Conservation (phyloP, 2,329 filamentous ascomycete species). For the Blastomyces parvus region DNA sequence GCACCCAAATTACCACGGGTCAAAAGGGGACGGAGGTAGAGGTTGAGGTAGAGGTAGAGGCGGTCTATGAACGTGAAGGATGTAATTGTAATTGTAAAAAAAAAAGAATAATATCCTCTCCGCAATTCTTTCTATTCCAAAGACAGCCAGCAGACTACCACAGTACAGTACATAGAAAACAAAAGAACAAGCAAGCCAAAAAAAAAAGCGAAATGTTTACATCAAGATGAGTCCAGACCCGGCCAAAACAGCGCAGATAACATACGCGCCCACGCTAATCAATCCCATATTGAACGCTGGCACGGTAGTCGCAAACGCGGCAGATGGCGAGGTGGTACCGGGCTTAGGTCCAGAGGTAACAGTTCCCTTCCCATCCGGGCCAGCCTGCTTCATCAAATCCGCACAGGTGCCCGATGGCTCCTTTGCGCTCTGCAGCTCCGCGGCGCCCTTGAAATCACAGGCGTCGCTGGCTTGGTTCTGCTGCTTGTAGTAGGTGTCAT, state of each 20-base stretch:
- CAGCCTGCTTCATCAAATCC: conserved; percentile 32
- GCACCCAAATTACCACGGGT: background rate
- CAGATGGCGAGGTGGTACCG: conserved; percentile 21
- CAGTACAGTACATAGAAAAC: background rate
- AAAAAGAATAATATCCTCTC: background rate
- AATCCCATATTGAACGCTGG: conserved; percentile 32
- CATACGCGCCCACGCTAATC: conserved; percentile 36
- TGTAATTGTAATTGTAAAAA: background rate
- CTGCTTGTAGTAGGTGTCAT: conserved; percentile 38
- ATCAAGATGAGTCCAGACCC: conserved; percentile 41
- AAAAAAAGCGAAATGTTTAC: conserved; percentile 22
- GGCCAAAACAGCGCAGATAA: conserved; percentile 35
- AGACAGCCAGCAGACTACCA: background rate
- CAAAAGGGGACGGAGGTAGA: background rate
- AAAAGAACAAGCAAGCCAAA: background rate
- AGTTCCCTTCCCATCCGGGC: conserved; percentile 31
- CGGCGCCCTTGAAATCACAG: conserved; percentile 37
- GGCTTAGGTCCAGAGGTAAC: conserved; percentile 29
- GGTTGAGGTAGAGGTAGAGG: no score
- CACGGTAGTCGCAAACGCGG: conserved; percentile 21
- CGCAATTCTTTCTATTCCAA: background rate
- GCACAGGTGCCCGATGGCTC: conserved; percentile 30
- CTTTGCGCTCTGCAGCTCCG: conserved; percentile 28
- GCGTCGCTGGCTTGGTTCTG: conserved; percentile 30
- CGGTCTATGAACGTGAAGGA: background rate